Conservation (phyloP, 805 yeast species). For the Wickerhamiella bombiphila region DNA sequence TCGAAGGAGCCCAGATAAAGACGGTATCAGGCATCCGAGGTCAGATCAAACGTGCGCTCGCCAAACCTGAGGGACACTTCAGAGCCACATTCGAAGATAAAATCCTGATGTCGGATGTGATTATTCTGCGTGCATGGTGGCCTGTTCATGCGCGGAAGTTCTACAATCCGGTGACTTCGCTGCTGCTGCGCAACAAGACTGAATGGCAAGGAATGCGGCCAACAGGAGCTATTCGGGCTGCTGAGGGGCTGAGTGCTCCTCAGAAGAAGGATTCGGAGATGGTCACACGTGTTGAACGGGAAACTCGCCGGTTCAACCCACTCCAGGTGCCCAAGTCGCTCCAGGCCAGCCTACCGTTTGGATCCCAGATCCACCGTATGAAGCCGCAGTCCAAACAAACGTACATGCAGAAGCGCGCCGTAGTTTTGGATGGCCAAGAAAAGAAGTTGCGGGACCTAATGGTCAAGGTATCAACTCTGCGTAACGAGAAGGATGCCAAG, state of each 20-base stretch:
- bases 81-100: conserved; percentile 97
- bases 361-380: conserved; percentile 79
- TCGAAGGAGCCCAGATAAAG: conserved; percentile 93
- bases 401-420: conserved; percentile 82
- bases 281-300: conserved; percentile 58
- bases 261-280: conserved; percentile 37
- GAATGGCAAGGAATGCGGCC: conserved; percentile 96
- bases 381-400: conserved; percentile 68
- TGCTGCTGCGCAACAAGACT: conserved; percentile 57
- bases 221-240: conserved; percentile 88
- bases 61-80: conserved; percentile 88
- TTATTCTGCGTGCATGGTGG: conserved; percentile 90
- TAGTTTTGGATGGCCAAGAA: conserved; percentile 81
- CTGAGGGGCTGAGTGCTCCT: conserved; percentile 49
- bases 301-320: conserved; percentile 73
- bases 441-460: conserved; percentile 82
- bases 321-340: conserved; percentile 71
- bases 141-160: conserved; percentile 82
- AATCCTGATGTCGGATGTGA: conserved; percentile 65
- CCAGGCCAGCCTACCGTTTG: conserved; percentile 71
- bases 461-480: conserved; percentile 72
- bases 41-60: conserved; percentile 86
- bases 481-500: conserved; percentile 74
- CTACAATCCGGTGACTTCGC: conserved; percentile 91
- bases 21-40: conserved; percentile 97